Percentiles rank a stretch among this genome's conserved stretches.
phyloP scores from a whole-genome alignment of 495 filamentous ascomycete genomes.

The Neurospora sp. region DNA sequence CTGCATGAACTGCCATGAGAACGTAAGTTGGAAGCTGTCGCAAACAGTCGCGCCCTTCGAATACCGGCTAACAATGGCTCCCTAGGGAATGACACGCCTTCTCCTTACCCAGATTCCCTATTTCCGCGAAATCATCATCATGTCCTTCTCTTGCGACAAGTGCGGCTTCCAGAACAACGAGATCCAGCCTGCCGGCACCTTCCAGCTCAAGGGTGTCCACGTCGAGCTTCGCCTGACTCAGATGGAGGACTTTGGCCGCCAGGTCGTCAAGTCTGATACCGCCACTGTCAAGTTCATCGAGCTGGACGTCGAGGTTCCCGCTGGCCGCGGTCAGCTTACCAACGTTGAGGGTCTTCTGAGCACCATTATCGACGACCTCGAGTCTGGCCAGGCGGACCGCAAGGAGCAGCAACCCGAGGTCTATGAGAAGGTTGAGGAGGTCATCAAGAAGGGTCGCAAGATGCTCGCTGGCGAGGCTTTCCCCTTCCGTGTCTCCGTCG shows the following conservation, averaged over 20 bases:
- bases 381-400: conserved; percentile 61
- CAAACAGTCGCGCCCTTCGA: not conserved
- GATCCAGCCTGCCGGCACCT: conserved; percentile 79
- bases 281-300: conserved; percentile 73
- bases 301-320: conserved; percentile 81
- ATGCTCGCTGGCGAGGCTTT: conserved; percentile 67
- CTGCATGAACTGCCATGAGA: conserved; percentile 51
- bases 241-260: conserved; percentile 65
- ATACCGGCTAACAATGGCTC: conserved; percentile 2
- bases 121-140: conserved; percentile 93
- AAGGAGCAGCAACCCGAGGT: conserved; percentile 66
- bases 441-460: conserved; percentile 57
- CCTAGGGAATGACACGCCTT: conserved; percentile 71
- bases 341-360: conserved; percentile 83
- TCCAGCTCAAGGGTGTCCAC: conserved; percentile 77
- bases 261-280: conserved; percentile 85
- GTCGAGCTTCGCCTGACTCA: conserved; percentile 65
- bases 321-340: conserved; percentile 78
- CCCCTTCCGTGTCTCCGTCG: conserved; percentile 77
- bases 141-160: conserved; percentile 87
- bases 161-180: conserved; percentile 86
- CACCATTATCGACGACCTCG: conserved; percentile 66
- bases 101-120: conserved; percentile 86
- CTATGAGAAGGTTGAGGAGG: conserved; percentile 59
- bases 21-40: conserved; percentile 44